Conservation (phyloP, 345 rosid genomes). For the Corymbia maculata region DNA sequence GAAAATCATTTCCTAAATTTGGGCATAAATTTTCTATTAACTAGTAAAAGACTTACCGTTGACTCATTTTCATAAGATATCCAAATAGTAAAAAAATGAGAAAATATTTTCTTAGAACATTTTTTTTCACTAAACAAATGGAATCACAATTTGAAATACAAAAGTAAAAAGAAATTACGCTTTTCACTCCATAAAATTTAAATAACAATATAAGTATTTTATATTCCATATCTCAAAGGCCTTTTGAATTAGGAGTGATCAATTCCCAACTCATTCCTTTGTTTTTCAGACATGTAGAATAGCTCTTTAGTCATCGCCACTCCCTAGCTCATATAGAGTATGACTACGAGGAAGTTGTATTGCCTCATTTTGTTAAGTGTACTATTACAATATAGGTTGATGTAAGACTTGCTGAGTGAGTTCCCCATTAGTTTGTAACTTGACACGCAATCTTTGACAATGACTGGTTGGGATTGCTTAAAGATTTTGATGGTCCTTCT, state of each 20-base stretch:
- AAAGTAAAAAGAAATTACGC: not conserved
- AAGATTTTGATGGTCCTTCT: too few species aligned
- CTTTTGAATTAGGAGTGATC: not conserved
- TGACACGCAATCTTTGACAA: too few species aligned
- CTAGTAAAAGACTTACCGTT: not conserved
- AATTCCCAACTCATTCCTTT: too few species aligned
- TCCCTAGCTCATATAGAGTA: too few species aligned
- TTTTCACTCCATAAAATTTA: not conserved
- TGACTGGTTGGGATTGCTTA: too few species aligned
- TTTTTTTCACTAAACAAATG: not conserved
- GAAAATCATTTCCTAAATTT: not conserved
- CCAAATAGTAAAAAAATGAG: not conserved
- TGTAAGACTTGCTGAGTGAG: too few species aligned
- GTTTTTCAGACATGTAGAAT: too few species aligned
- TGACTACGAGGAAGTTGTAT: too few species aligned
- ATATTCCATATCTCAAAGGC: not conserved
- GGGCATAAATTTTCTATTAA: not conserved
- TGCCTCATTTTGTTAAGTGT: too few species aligned
- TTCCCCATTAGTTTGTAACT: too few species aligned
- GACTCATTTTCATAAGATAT: not conserved
- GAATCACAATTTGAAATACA: not conserved
- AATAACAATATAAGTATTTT: not conserved
- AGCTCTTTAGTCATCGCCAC: too few species aligned
- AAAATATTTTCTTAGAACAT: not conserved
- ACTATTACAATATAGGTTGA: too few species aligned